Evolutionary conservation across 1,139 yeast genomes (phyloP), one percentile per base, ranked within the genome.

Genomic region (Suhomyces kunorum): DNA sequence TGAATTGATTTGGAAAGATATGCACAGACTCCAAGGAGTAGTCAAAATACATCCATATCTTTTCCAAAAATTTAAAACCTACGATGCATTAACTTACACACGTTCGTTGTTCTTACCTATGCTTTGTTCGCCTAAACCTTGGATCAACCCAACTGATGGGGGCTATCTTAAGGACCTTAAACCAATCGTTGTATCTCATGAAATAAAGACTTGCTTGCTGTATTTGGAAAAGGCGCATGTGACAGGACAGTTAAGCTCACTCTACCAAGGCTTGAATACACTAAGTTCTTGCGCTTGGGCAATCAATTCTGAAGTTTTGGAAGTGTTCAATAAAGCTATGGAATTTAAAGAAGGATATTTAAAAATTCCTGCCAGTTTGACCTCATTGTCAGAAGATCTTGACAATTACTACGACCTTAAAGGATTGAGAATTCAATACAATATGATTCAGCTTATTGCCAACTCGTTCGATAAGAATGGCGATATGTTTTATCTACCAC

Each of bases 401-500:
- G 47, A 47, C 17, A 43, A 50, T 9, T 55, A 34, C 34, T 48
- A 50, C 24, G 60, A 54, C 12, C 28, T 49, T 3, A 51, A 50
- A 25, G 47, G 57, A 4, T 49, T 50, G 23, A 45, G 74, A 20
- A 44, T 49, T 6, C 55, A 54, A 31, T 57, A 54, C 38, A 55
- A 61, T 18, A 45, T 54, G 43, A 42, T 62, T 1, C 48, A 44
- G n/a, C 27, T 40, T 24, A 41, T 66, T 5, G 65, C 67, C 3
- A 56, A 58, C 15, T 56, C 68, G 0, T 61, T 59, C 33, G 58
- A 54, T 11, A 45, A 46, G 14, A 64, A 63, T 46, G 75, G 74
- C 6, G 73, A 68, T 30, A 51, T 62, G 22, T 45, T 72, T n/a
- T 72, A 59, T 46, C 56, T 67, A 28, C 75, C 76, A 3, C 74